phyloP scores from a whole-genome alignment of 1,284 basidiomycete genomes.

The Cystobasidium slooffiae region DNA sequence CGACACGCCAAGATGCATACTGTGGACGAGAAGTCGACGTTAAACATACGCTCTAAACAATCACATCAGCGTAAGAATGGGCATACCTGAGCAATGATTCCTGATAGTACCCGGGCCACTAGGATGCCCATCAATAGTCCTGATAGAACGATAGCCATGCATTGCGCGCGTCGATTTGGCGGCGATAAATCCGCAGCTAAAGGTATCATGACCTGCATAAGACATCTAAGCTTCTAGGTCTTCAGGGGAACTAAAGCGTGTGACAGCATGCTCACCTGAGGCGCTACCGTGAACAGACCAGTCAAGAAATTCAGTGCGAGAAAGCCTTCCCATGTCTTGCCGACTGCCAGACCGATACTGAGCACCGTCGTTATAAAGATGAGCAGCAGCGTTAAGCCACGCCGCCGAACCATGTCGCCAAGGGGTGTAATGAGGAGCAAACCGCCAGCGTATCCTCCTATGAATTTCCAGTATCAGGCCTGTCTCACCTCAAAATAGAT shows the following conservation, averaged over 20 bases:
- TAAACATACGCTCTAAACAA: neutral
- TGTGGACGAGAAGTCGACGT: neutral
- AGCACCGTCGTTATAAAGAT: conserved; percentile 62
- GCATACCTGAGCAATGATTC: conserved; percentile 67
- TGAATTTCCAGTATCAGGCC: neutral
- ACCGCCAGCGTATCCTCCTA: conserved; percentile 64
- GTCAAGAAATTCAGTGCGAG: conserved; percentile 66
- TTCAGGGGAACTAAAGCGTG: neutral
- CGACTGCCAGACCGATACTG: conserved; percentile 66
- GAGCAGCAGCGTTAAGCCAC: conserved; percentile 64
- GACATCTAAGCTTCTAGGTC: neutral
- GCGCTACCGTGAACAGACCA: conserved; percentile 63
- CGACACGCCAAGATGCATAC: conserved; percentile 63
- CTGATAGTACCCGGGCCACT: conserved; percentile 69
- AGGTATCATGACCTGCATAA: conserved; percentile 63
- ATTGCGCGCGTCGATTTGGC: conserved; percentile 66
- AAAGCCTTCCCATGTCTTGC: conserved; percentile 62
- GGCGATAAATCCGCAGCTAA: conserved; percentile 70
- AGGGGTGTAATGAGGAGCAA: conserved; percentile 68
- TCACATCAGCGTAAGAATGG: conserved; percentile 65
- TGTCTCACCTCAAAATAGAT: too few species aligned
- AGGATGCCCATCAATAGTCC: conserved; percentile 73
- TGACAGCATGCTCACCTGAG: conserved; percentile 55
- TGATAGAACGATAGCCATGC: conserved; percentile 69
- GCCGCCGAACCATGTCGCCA: conserved; percentile 67